A percentile compares a stretch with the other conserved stretches of the same genome.
Evolutionary conservation across 768 basidiomycete species (phyloP).

Genomic region (Auricularia auricula-judae): DNA sequence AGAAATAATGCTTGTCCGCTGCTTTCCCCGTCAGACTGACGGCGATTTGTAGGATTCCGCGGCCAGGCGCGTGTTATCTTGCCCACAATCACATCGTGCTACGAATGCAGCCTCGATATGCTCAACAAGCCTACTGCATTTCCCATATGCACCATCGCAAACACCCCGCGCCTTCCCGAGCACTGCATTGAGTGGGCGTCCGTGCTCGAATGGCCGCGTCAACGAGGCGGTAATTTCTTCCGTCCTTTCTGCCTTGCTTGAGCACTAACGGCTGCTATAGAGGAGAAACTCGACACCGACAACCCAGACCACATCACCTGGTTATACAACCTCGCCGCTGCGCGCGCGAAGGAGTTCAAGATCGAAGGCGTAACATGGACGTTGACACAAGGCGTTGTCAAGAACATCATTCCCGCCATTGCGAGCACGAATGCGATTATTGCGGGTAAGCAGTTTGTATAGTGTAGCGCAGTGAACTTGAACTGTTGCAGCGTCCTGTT

Average conservation of each 20-base stretch:
- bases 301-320: conserved; percentile 95
- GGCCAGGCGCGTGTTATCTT: conserved; percentile 96
- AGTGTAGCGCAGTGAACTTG: too few species aligned
- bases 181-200: conserved; percentile 99
- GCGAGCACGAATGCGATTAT: conserved; percentile 98
- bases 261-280: conserved; percentile 26
- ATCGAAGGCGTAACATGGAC: conserved; percentile 99
- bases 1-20: conserved; percentile 5
- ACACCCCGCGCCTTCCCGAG: conserved; percentile 94
- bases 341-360: conserved; percentile 86
- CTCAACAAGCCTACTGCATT: conserved; percentile 94
- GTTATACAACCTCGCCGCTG: conserved; percentile 71
- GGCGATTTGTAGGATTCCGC: conserved; percentile 66
- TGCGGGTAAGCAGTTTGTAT: conserved; percentile 25
- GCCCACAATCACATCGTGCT: conserved; percentile 90
- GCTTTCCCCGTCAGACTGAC: too few species aligned
- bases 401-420: conserved; percentile 98
- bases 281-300: conserved; percentile 94
- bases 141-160: conserved; percentile 98
- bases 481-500: conserved; percentile 60
- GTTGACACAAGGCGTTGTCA: conserved; percentile 95
- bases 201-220: conserved; percentile 95
- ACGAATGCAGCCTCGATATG: conserved; percentile 98
- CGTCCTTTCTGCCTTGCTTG: conserved; percentile 8
- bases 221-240: conserved; percentile 56